Evolutionary conservation across 2,329 filamentous ascomycete genomes (phyloP), one percentile per base, ranked within the genome.

Genomic region (Calonectria hongkongensis): DNA sequence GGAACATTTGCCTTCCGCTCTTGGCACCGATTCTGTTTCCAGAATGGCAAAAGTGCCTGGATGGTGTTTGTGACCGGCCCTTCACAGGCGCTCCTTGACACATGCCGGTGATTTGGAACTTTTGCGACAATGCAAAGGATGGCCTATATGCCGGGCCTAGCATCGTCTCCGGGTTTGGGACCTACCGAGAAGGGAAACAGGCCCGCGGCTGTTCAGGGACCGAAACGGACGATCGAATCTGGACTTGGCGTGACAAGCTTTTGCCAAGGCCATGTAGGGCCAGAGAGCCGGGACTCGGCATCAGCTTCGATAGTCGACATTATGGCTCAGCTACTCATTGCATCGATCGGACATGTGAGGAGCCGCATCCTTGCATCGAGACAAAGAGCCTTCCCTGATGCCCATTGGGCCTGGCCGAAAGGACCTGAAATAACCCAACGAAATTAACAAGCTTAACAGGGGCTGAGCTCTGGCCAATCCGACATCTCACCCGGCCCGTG

Each of bases 171-270:
- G 25, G 54, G 33, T 60, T 60, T 60, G n/a, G 54, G 33, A 60
- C 54, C 54, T 60, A 41, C 54, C 54, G 36, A 60, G 36, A 60
- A 60, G 54, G 54, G 54, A 60, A 60, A 60, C 54, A 60, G 33
- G 54, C 41, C 54, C 54, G 54, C 15, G 13, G 54, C 33, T 5
- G 21, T 36, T 60, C 36, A 60, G 36, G n/a, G 33, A 27, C 36
- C n/a, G 36, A 7, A 21, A 41, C 30, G 15, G 13, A 12, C 33
- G 54, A 60, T 60, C 54, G 36, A 41, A 60, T 60, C 54, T 60
- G 54, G 33, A 60, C 54, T 27, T 60, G 33, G 51, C 51, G 51
- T 7, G n/a, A 39, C 25, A 60, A 60, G 54, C 54, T 60, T 60
- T 60, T 60, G 54, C 54, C 54, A 60, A 60, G 54, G 13, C 54